phyloP scores from a whole-genome alignment of 2,329 filamentous ascomycete species.

The Colletotrichum nymphaeae region DNA sequence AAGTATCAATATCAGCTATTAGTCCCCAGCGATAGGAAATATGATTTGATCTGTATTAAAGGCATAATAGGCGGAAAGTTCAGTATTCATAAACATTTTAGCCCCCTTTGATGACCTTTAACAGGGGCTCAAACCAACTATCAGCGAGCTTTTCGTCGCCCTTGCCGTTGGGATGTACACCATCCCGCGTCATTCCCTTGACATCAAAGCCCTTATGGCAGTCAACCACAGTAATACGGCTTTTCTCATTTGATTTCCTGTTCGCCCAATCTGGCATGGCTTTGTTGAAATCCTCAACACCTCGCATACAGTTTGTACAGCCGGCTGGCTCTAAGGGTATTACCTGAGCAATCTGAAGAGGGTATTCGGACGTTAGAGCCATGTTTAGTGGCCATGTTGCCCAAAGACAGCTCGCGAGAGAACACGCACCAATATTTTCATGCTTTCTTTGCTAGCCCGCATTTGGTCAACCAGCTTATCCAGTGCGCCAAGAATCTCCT shows the following conservation, averaged over 20 bases:
- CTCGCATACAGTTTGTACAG: not conserved
- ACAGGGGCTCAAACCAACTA: not conserved
- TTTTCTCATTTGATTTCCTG: not conserved
- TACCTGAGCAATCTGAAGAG: not conserved
- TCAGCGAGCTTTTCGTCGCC: not conserved
- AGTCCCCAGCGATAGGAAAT: too few species aligned
- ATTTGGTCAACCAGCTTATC: slow-evolving; percentile 53
- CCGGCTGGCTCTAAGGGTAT: too few species aligned
- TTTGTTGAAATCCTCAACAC: not conserved
- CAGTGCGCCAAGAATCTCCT: slow-evolving; percentile 50
- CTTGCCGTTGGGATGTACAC: not conserved
- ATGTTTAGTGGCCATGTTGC: too few species aligned
- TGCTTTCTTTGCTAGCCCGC: slow-evolving; percentile 50
- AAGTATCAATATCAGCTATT: too few species aligned
- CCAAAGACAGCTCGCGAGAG: too few species aligned
- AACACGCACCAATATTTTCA: slow-evolving; percentile 32
- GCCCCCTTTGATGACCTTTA: not conserved
- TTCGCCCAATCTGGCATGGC: not conserved
- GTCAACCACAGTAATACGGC: not conserved
- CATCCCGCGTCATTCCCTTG: not conserved
- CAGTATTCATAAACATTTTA: not conserved
- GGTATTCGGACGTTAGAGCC: too few species aligned
- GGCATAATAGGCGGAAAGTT: not conserved
- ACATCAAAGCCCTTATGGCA: not conserved
- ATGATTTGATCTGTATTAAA: too few species aligned